These are phyloP conservation scores for Phialophora tarda DNA, from an alignment of 2,329 filamentous ascomycete genomes.

Conservation along the genomic window DNA sequence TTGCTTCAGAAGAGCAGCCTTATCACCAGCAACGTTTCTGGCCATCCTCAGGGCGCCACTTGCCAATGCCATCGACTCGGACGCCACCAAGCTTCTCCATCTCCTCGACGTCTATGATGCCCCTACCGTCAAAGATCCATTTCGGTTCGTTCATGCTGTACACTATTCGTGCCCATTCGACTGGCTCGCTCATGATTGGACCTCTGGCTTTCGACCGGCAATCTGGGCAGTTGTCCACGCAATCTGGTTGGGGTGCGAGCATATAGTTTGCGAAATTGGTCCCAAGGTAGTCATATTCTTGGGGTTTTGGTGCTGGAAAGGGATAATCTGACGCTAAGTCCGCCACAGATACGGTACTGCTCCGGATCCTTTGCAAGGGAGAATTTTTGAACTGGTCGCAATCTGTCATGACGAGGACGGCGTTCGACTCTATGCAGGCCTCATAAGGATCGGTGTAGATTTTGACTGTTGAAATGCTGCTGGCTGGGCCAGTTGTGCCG, in stretches of 20 bases:
- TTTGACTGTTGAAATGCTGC: slow-evolving; percentile 42
- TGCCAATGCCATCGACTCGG: slow-evolving; percentile 45
- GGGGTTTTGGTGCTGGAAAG: background rate
- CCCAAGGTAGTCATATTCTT: slow-evolving; percentile 20
- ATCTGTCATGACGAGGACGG: slow-evolving; percentile 59
- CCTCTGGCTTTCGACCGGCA: slow-evolving; percentile 37
- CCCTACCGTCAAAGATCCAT: slow-evolving; percentile 58
- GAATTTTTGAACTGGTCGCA: slow-evolving; percentile 58
- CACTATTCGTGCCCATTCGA: slow-evolving; percentile 56
- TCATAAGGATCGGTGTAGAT: slow-evolving; percentile 52
- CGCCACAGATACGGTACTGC: slow-evolving; percentile 1
- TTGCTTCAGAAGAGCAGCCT: no score
- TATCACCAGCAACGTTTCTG: slow-evolving; percentile 21
- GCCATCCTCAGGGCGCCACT: slow-evolving; percentile 23
- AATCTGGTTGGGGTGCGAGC: slow-evolving; percentile 15
- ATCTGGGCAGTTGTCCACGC: slow-evolving; percentile 34
- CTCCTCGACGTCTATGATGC: slow-evolving; percentile 45
- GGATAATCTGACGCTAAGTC: background rate
- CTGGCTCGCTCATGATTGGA: slow-evolving; percentile 39
- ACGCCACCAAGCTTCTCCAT: slow-evolving; percentile 48
- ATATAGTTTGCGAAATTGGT: slow-evolving; percentile 16
- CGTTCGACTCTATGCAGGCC: slow-evolving; percentile 54
- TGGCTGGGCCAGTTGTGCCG: background rate
- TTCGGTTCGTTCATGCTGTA: slow-evolving; percentile 54
- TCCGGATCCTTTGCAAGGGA: slow-evolving; percentile 4